Percentiles rank a stretch among this genome's conserved stretches.
Conservation (phyloP, 2,329 filamentous ascomycete species). For the Gaeumannomyces tritici region DNA sequence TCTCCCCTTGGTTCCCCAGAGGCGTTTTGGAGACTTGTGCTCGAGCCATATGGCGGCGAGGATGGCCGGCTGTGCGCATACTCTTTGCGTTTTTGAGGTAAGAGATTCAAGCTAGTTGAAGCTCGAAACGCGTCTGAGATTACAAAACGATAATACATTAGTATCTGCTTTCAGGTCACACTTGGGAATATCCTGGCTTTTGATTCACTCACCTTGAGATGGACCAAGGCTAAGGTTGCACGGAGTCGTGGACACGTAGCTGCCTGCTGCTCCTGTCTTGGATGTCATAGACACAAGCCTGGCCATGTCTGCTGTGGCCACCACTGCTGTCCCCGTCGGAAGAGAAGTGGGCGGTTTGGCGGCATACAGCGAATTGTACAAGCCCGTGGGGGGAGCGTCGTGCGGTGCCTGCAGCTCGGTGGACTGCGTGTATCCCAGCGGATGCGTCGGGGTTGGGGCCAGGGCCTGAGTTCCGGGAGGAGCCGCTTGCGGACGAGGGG, state of each 20-base stretch:
- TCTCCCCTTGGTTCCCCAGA: slow-evolving; percentile 39
- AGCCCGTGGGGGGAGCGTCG: slow-evolving; percentile 12
- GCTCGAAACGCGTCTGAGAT: no score
- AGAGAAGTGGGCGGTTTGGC: slow-evolving; percentile 14
- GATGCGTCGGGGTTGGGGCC: slow-evolving; percentile 14
- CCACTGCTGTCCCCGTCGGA: background rate
- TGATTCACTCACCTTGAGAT: no score
- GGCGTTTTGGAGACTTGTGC: slow-evolving; percentile 45
- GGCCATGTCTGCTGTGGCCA: no score
- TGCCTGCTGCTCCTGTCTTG: no score
- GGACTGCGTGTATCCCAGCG: slow-evolving; percentile 14
- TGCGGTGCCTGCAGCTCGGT: slow-evolving; percentile 12
- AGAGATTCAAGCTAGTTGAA: no score
- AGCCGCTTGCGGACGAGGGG: slow-evolving; percentile 2
- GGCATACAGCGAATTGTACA: slow-evolving; percentile 21
- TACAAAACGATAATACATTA: no score
- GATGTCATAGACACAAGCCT: no score
- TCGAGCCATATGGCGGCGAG: slow-evolving; percentile 45
- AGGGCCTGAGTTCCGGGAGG: slow-evolving; percentile 13
- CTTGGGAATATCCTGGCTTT: no score
- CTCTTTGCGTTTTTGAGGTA: no score
- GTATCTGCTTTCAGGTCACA: no score
- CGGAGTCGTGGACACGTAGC: no score
- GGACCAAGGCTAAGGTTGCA: no score
- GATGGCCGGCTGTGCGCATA: slow-evolving; percentile 49